phyloP scores from a whole-genome alignment of 2,329 filamentous ascomycete genomes.

The Cladosporium sp. region DNA sequence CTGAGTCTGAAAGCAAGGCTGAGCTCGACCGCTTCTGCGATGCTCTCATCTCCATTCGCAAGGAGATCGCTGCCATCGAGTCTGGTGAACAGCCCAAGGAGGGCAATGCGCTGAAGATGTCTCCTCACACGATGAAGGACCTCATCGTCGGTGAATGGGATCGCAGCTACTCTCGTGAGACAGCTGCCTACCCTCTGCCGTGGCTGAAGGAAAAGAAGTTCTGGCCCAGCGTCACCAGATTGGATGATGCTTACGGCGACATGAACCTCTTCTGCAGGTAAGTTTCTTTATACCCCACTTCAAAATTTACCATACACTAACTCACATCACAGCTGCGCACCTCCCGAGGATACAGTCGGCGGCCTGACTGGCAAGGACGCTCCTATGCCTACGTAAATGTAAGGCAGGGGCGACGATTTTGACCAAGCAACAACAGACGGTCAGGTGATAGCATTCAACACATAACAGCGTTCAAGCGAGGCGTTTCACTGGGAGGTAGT shows the following conservation, averaged over 20 bases:
- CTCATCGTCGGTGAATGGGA: conserved; percentile 74
- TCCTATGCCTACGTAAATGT: conserved; percentile 25
- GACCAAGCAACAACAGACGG: not conserved
- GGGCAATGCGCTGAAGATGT: conserved; percentile 81
- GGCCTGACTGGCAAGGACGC: conserved; percentile 31
- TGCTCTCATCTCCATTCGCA: conserved; percentile 78
- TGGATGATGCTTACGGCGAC: conserved; percentile 88
- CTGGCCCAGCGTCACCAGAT: conserved; percentile 81
- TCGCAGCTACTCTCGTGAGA: conserved; percentile 73
- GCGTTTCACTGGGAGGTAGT: conserved; percentile 6
- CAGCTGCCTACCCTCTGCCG: conserved; percentile 79
- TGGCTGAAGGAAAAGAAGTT: conserved; percentile 95
- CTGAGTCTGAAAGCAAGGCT: conserved; percentile 85
- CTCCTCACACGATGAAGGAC: conserved; percentile 81
- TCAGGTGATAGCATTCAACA: conserved; percentile 12
- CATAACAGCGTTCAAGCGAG: conserved; percentile 16
- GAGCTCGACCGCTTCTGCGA: conserved; percentile 94
- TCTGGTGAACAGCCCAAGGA: conserved; percentile 69
- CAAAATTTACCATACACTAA: not conserved
- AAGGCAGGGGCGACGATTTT: not conserved
- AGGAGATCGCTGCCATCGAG: conserved; percentile 81
- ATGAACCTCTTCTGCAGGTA: conserved; percentile 86
- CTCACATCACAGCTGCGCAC: conserved; percentile 56
- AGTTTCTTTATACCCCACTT: conserved; percentile 6
- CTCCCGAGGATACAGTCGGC: conserved; percentile 58